These are phyloP conservation scores for Immersiporthe knoxdaviesiana DNA, from an alignment of 2,329 filamentous ascomycete genomes.

Conservation along the genomic window DNA sequence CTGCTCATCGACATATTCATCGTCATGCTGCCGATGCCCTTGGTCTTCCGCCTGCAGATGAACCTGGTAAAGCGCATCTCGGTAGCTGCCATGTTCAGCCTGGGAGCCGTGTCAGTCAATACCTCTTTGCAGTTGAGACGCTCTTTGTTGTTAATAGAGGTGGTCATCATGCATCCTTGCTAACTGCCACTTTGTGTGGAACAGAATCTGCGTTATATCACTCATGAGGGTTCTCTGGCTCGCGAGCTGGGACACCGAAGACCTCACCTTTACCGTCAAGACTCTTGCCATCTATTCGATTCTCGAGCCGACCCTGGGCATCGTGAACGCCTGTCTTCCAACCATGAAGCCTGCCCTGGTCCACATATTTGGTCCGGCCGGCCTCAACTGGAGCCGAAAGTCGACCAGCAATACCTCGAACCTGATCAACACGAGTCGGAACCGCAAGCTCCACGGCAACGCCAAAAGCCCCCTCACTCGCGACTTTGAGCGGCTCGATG, in stretches of 20 bases:
- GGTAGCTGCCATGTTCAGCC: not conserved
- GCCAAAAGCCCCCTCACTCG: too few relatives aligned
- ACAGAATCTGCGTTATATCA: not conserved
- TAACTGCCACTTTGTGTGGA: not conserved
- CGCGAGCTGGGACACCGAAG: not conserved
- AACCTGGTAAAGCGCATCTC: not conserved
- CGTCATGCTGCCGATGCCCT: not conserved
- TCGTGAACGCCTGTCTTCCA: slow-evolving; percentile 10
- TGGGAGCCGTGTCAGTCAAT: not conserved
- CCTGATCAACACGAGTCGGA: too few relatives aligned
- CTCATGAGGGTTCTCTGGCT: not conserved
- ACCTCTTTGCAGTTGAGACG: too few relatives aligned
- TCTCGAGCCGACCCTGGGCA: slow-evolving; percentile 10
- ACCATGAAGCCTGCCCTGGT: slow-evolving; percentile 8
- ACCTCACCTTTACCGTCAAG: not conserved
- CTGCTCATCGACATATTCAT: not conserved
- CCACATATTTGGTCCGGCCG: too few relatives aligned
- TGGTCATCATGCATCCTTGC: too few relatives aligned
- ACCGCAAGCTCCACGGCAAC: too few relatives aligned
- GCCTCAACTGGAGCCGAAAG: too few relatives aligned
- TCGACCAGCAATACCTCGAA: too few relatives aligned
- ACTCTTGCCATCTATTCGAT: not conserved
- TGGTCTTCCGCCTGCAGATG: not conserved
- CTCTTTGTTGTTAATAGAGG: too few relatives aligned
- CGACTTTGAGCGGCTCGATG: too few relatives aligned